Evolutionary conservation across 192 early-diverging fungal species (phyloP).

Genomic region (Podila horticola): DNA sequence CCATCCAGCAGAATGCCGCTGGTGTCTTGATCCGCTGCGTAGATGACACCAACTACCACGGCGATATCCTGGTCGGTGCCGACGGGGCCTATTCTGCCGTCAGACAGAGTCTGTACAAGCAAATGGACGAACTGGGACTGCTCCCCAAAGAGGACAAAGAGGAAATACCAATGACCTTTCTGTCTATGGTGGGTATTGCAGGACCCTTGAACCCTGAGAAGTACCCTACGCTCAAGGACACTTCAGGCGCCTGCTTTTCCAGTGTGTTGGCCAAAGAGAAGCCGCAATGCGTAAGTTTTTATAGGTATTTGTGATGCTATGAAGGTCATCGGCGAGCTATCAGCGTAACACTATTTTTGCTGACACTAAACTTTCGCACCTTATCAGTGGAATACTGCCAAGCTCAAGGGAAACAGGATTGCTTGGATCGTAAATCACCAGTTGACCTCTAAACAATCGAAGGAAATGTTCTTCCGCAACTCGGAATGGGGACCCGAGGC

Average conservation of each 20-base stretch:
- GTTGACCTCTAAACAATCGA: no score
- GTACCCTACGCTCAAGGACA: neutral
- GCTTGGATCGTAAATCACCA: neutral
- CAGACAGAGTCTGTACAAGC: neutral
- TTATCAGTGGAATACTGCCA: neutral
- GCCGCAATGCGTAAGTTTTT: neutral
- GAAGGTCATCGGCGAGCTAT: neutral
- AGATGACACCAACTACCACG: neutral
- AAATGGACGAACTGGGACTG: neutral
- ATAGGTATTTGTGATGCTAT: no score
- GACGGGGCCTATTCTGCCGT: conserved; percentile 1
- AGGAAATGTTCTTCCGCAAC: no score
- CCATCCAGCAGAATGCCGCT: neutral
- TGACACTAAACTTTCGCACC: neutral
- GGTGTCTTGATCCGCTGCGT: neutral
- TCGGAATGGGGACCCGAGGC: neutral
- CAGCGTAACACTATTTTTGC: neutral
- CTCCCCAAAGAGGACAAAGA: neutral
- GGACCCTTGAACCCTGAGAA: neutral
- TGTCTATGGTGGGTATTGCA: neutral
- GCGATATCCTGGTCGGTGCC: conserved; percentile 3
- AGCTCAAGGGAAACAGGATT: neutral
- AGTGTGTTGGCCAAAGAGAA: neutral
- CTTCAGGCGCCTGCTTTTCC: neutral
- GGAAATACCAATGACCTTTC: neutral